phyloP scores from a whole-genome alignment of 78 protist species.

The Chrysochromulina tobinii region DNA sequence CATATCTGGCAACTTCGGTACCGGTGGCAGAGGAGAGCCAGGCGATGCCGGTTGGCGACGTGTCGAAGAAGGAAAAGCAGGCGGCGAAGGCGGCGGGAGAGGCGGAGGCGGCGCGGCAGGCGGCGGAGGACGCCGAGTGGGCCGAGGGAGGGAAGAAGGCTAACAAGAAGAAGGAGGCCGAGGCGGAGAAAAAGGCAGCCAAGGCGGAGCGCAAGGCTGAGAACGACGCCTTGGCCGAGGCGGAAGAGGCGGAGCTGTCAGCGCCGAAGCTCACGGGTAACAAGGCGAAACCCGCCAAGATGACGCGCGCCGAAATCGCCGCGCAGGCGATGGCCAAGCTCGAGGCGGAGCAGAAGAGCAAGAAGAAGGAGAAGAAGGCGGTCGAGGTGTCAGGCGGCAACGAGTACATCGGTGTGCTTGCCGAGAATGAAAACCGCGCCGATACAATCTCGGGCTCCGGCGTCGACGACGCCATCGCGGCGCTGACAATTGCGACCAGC shows the following conservation, averaged over 20 bases:
- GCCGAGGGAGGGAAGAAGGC: not conserved
- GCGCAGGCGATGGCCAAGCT: not conserved
- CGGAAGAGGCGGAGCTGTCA: not conserved
- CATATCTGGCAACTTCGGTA: too few species aligned
- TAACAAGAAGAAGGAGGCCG: not conserved
- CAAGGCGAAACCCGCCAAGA: not conserved
- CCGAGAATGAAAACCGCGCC: not conserved
- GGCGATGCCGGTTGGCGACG: too few species aligned
- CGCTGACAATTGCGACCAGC: not conserved
- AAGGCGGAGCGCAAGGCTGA: not conserved
- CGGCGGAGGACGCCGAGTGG: not conserved
- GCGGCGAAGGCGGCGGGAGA: not conserved
- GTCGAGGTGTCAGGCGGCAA: not conserved
- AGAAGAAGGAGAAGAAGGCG: not conserved
- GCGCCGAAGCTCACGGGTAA: not conserved
- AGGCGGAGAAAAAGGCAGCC: not conserved
- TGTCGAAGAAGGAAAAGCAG: not conserved
- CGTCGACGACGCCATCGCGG: not conserved
- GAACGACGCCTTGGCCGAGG: not conserved
- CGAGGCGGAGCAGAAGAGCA: not conserved
- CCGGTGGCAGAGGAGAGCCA: too few species aligned
- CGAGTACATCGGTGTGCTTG: not conserved
- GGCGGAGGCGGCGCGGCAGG: not conserved
- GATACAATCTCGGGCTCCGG: not conserved
- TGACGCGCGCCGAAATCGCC: conserved; percentile 2